Evolutionary conservation across 805 yeast genomes (phyloP).

Genomic region (Kazachstania psychrophila): DNA sequence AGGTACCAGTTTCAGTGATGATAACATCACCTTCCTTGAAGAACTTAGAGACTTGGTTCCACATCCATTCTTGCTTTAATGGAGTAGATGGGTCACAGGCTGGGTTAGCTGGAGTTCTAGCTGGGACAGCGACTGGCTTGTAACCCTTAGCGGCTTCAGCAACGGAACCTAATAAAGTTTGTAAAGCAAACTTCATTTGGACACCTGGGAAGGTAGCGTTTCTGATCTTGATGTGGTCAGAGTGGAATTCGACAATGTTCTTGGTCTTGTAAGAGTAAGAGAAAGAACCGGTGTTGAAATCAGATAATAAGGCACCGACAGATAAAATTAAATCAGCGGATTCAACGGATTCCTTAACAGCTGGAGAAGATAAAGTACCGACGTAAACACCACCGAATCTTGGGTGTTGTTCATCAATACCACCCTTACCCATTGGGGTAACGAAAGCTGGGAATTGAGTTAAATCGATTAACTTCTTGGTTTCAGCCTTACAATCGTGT

Average conservation of each 20-base stretch:
- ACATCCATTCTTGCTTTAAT: constrained; percentile 2
- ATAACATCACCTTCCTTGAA: constrained; percentile 3
- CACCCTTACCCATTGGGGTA: constrained; percentile 3
- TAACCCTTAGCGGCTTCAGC: constrained; percentile 3
- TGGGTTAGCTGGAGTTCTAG: constrained; percentile 3
- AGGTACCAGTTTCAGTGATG: constrained; percentile 4
- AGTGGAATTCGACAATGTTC: constrained; percentile 4
- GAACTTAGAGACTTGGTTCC: constrained; percentile 3
- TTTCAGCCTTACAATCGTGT: constrained; percentile 2
- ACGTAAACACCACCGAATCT: constrained; percentile 4
- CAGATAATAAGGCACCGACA: constrained; percentile 3
- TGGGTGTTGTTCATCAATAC: constrained; percentile 2
- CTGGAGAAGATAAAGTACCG: constrained; percentile 3
- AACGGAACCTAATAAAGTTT: not conserved
- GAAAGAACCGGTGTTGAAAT: constrained; percentile 3
- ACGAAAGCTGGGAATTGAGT: constrained; percentile 3
- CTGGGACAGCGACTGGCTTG: constrained; percentile 1
- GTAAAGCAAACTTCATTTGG: constrained; percentile 2
- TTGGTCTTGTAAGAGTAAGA: constrained; percentile 3
- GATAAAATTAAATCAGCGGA: constrained; percentile 2
- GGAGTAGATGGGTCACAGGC: constrained; percentile 1
- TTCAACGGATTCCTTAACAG: constrained; percentile 2
- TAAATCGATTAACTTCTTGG: constrained; percentile 2
- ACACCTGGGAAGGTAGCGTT: constrained; percentile 4
- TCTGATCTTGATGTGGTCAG: constrained; percentile 3